Evolutionary conservation across 1,139 yeast genomes (phyloP), one percentile per base, ranked within the genome.

Genomic region (Pichia sp.): DNA sequence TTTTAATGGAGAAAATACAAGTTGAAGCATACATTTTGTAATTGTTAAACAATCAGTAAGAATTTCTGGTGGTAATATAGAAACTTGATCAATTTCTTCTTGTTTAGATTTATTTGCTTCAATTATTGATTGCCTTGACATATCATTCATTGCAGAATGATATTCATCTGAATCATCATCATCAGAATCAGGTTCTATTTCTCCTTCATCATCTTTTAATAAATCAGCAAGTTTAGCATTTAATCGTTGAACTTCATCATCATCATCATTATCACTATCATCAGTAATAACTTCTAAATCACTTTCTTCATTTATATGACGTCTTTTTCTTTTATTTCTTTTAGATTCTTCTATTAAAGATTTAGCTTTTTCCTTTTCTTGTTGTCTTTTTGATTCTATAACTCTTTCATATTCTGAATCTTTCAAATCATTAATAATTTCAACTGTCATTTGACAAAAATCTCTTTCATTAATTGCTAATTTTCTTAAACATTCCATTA

Each of bases 361-460:
- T n/a, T 45, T 20, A 26, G 23, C 23, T 13, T 35, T 54, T 50
- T 9, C 39, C 48, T 34, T 44, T n/a, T 28, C 50, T 21, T 51
- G 55, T 31, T 50, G 60, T 62, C 32, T 34, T 38, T 34, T 63
- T 63, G 31, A 50, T 50, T 38, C 38, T 29, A 41, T 30, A n/a
- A 43, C 16, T 30, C 33, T 31, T 22, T 65, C 73, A 41, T 72
- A 65, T 35, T 72, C 81, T 8, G 80, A 74, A 60, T 87, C 95
- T 57, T 88, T 74, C 34, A 88, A 70, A 67, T 89, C 96, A 29
- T 88, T 80, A 30, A 88, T 79, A 19, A 87, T 76, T 66, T 89
- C 96, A n/a, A 84, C 77, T 16, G 86, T 74, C 77, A 87, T 82
- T 31, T 85, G 76, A 19, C 86, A 76, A 58, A 88, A 88, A 63